Percentiles rank a stretch among this genome's conserved stretches.
phyloP scores from a whole-genome alignment of 1,284 basidiomycete species.

The Boletellus deceptivus region DNA sequence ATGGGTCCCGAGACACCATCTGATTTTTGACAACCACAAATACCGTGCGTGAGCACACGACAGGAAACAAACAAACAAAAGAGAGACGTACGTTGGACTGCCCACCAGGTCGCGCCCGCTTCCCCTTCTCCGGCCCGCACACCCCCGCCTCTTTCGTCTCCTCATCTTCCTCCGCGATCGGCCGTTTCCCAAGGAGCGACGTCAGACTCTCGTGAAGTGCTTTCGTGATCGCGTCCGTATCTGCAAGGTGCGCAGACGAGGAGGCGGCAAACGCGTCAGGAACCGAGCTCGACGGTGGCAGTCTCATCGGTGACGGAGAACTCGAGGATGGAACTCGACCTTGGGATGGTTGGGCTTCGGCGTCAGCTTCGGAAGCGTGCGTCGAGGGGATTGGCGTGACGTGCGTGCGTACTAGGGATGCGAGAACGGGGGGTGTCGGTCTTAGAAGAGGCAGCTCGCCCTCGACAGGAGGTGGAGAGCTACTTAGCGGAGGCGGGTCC shows the following conservation, averaged over 20 bases:
- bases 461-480: conserved; percentile 23
- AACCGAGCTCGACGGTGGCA: conserved; percentile 30
- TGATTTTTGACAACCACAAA: conserved; percentile 14
- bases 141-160: conserved; percentile 9
- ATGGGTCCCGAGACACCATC: conserved; percentile 38
- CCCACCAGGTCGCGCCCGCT: conserved; percentile 41
- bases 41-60: background rate
- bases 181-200: conserved; percentile 64
- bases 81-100: conserved; percentile 42
- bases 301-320: conserved; percentile 56
- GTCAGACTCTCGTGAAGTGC: conserved; percentile 63
- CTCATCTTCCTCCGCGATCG: conserved; percentile 41
- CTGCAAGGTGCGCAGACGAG: conserved; percentile 24
- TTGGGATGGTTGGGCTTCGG: conserved; percentile 13
- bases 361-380: background rate
- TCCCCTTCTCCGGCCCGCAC: conserved; percentile 30
- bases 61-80: background rate
- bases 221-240: conserved; percentile 23
- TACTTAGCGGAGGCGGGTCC: conserved; percentile 28
- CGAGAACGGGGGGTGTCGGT: background rate
- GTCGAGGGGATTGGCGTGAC: background rate
- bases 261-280: conserved; percentile 18
- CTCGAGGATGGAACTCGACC: conserved; percentile 57
- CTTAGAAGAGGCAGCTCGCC: background rate
- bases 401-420: background rate